Evolutionary conservation across 2,329 filamentous ascomycete genomes (phyloP).

Genomic region (Rhinocladiella mackenziei): DNA sequence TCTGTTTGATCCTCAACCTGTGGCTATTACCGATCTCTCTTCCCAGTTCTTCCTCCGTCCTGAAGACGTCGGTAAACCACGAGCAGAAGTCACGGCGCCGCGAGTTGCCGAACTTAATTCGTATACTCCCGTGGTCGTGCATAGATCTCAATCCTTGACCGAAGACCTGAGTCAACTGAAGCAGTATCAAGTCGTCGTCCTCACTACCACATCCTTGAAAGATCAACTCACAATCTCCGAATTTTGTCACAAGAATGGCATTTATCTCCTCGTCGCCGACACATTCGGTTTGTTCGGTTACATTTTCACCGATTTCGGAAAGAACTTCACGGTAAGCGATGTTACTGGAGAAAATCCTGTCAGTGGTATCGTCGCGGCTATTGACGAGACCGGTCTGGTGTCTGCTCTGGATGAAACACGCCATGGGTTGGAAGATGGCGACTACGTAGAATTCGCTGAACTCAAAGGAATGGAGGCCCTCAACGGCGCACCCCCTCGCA

Average conservation of each 20-base stretch:
- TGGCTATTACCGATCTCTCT: conserved; percentile 81
- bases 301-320: conserved; percentile 95
- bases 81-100: conserved; percentile 80
- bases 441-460: conserved; percentile 93
- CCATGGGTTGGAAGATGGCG: conserved; percentile 92
- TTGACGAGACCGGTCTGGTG: conserved; percentile 84
- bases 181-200: conserved; percentile 85
- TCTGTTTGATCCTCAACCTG: conserved; percentile 82
- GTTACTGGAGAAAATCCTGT: conserved; percentile 83
- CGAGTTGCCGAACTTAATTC: conserved; percentile 92
- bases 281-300: conserved; percentile 92
- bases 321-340: conserved; percentile 87
- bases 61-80: conserved; percentile 85
- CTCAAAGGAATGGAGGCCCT: conserved; percentile 85
- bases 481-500: conserved; percentile 78
- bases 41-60: conserved; percentile 93
- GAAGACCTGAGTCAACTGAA: conserved; percentile 77
- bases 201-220: conserved; percentile 77
- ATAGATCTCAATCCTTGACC: conserved; percentile 60
- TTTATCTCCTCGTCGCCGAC: conserved; percentile 82
- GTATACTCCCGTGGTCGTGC: conserved; percentile 85
- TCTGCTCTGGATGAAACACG: conserved; percentile 91
- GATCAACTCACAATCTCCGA: conserved; percentile 81
- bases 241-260: conserved; percentile 90
- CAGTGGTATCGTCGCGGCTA: conserved; percentile 82